A percentile compares a stretch with the other conserved stretches of the same genome.
phyloP scores from a whole-genome alignment of 2,329 filamentous ascomycete genomes.

The Ceratocystis diversiconidia region DNA sequence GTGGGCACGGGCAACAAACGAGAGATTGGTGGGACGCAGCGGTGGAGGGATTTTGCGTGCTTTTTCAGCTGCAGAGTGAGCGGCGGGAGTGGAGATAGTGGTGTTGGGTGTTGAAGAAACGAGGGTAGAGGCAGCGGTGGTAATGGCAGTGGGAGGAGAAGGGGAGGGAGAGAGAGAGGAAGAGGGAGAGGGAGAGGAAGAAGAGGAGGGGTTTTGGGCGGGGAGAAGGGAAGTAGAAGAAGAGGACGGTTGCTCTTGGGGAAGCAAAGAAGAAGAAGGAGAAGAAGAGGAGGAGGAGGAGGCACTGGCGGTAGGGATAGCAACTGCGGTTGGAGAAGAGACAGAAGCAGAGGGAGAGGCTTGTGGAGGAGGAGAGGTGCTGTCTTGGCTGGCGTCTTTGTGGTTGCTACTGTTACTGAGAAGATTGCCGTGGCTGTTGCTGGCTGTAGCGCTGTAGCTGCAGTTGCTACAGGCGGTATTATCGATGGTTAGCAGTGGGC shows the following conservation, averaged over 20 bases:
- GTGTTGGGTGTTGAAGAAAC: conserved; percentile 6
- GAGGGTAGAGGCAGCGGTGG: background rate
- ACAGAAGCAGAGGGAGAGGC: conserved; percentile 20
- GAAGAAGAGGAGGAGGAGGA: too few relatives aligned
- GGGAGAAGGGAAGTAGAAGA: background rate
- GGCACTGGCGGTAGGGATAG: conserved; percentile 17
- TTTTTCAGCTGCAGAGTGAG: conserved; percentile 22
- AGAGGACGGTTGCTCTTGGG: conserved; percentile 21
- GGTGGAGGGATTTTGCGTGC: conserved; percentile 12
- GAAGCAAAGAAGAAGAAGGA: background rate
- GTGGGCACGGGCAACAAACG: conserved; percentile 47
- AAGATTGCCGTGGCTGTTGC: conserved; percentile 20
- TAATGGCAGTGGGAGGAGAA: background rate
- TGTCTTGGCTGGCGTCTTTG: conserved; percentile 18
- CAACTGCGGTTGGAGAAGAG: conserved; percentile 17
- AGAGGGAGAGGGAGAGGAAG: background rate
- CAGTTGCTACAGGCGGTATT: conserved; percentile 22
- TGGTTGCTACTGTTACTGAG: conserved; percentile 21
- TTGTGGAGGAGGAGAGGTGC: background rate
- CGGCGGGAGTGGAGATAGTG: conserved; percentile 15
- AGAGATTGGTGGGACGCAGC: conserved; percentile 64
- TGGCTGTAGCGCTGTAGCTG: conserved; percentile 17
- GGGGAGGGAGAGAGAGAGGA: background rate
- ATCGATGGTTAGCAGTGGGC: conserved; percentile 20
- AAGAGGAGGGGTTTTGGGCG: conserved; percentile 1